Conservation (phyloP, 768 basidiomycete species). For the Trametes gibbosa region DNA sequence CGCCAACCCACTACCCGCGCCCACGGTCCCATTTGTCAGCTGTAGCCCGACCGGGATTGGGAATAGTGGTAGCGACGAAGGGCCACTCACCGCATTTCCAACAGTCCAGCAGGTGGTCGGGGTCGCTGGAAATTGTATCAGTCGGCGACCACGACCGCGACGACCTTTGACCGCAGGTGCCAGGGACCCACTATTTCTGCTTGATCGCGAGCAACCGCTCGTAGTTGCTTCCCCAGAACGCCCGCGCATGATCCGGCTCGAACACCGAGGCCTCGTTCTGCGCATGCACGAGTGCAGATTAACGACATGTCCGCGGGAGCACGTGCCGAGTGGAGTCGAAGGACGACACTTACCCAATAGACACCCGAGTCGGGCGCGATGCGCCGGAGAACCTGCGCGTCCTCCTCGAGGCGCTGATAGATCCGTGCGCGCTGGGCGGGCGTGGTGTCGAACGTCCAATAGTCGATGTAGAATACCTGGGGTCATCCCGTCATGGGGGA, state of each 20-base stretch:
- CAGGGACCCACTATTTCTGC: background rate
- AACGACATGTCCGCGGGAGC: too few species aligned
- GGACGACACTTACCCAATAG: background rate
- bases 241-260: background rate
- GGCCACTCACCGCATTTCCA: constrained; percentile 10
- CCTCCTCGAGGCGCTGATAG: background rate
- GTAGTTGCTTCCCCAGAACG: constrained; percentile 5
- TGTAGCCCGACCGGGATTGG: too few species aligned
- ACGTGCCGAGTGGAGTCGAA: too few species aligned
- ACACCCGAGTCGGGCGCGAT: background rate
- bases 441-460: background rate
- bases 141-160: background rate
- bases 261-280: constrained; percentile 4
- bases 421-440: background rate
- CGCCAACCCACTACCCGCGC: background rate
- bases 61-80: too few species aligned
- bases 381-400: background rate
- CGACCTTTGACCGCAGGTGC: background rate
- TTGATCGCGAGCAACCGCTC: constrained; percentile 1
- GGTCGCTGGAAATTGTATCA: background rate
- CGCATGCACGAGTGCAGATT: background rate
- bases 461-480: background rate
- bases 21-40: too few species aligned
- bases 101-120: constrained; percentile 6
- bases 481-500: background rate